Conservation (phyloP, 257 asterid genomes). For the Primulina huaijiensis region DNA sequence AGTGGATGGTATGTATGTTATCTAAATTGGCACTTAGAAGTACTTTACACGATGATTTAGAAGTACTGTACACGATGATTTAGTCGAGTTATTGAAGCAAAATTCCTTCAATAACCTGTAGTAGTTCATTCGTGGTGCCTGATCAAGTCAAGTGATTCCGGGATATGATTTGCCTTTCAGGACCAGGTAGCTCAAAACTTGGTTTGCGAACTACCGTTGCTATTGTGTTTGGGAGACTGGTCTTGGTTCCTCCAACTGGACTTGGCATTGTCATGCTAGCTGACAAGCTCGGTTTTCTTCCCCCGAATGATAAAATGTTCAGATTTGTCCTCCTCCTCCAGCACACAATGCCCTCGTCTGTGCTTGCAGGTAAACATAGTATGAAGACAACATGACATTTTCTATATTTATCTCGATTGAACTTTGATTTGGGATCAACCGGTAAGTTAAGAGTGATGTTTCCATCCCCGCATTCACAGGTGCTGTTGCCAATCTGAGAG, state of each 20-base stretch:
- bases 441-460: neutral
- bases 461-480: conserved; percentile 43
- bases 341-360: conserved; percentile 97
- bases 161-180: conserved; percentile 39
- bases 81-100: neutral
- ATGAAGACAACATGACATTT: neutral
- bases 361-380: conserved; percentile 66
- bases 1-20: conserved; percentile 59
- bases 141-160: conserved; percentile 4
- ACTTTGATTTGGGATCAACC: neutral
- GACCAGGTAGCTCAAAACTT: conserved; percentile 83
- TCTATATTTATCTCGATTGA: neutral
- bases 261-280: conserved; percentile 87
- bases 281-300: conserved; percentile 85
- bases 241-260: conserved; percentile 87
- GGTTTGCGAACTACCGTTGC: conserved; percentile 87
- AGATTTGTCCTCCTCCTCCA: conserved; percentile 92
- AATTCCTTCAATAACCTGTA: neutral
- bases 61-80: neutral
- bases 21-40: neutral
- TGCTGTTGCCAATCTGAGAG: conserved; percentile 96
- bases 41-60: neutral
- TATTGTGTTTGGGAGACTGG: conserved; percentile 68
- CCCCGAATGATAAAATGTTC: conserved; percentile 90
- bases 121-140: neutral